Evolutionary conservation across 2,329 filamentous ascomycete species (phyloP), one percentile per base, ranked within the genome.

Genomic region (Colletotrichum salicis): DNA sequence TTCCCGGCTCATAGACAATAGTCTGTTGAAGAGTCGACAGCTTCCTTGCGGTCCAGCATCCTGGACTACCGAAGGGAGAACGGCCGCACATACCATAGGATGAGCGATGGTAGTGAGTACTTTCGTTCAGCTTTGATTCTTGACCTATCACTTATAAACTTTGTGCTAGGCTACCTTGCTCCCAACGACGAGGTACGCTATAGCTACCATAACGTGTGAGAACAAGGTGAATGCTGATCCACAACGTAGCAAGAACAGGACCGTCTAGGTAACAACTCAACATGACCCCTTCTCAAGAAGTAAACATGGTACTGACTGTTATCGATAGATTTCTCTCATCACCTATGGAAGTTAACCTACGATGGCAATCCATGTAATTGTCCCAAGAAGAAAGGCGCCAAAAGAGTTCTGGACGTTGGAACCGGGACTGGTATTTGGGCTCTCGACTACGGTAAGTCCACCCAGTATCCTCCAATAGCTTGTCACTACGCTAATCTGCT

Each of bases 361-460:
- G 60, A 69, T 11, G 24, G 22, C 2, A 13, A 55, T 4, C 6
- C 58, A 8, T 69, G 66, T 8, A 59, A 45, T 12, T 41, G 29
- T 29, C 66, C 66, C 10, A 69, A 69, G 37, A 69, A 45, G 13
- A 15, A 41, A 7, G 60, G 66, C 8, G 66, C 59, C 10, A 37
- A 54, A 3, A 37, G 59, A 3, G 66, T 69, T n/a, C 51, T 64
- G 3, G 66, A 69, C 11, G 3, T 64, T 3, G 66, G 66, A 12
- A 69, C 66, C 3, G 66, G 66, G 7, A 69, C 66, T 2, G 66
- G 52, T 6, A 48, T 78, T 27, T 80, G 76, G 77, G 77, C 77
- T 12, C 81, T 84, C 56, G 82, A 85, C 63, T 81, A 84, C 67
- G 83, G 81, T 24, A 82, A 84, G 59, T 41, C 37, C 13, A 41